These are phyloP conservation scores for Eruca vesicaria DNA, from an alignment of 441 rosid species.

Conservation along the genomic window DNA sequence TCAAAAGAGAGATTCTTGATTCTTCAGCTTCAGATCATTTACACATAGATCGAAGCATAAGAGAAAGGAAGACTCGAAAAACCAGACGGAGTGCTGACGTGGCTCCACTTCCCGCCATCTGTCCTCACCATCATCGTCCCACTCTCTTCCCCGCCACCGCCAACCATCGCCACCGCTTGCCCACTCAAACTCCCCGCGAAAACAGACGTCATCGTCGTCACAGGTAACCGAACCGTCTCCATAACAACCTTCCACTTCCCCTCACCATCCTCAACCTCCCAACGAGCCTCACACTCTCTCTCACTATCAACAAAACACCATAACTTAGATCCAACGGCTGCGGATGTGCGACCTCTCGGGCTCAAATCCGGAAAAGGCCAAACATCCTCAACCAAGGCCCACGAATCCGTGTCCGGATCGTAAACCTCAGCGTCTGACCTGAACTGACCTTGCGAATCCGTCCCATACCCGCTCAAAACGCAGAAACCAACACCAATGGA, in stretches of 20 bases:
- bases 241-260: slow-evolving; percentile 33
- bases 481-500: slow-evolving; percentile 42
- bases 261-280: slow-evolving; percentile 31
- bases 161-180: slow-evolving; percentile 33
- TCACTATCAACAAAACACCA: slow-evolving; percentile 29
- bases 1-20: neutral
- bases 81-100: slow-evolving; percentile 42
- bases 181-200: slow-evolving; percentile 38
- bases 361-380: slow-evolving; percentile 47
- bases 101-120: slow-evolving; percentile 44
- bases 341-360: slow-evolving; percentile 43
- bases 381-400: slow-evolving; percentile 36
- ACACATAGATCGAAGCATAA: slow-evolving; percentile 34
- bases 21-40: neutral
- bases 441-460: slow-evolving; percentile 56
- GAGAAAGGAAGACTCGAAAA: slow-evolving; percentile 58
- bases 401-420: slow-evolving; percentile 37
- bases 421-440: slow-evolving; percentile 48
- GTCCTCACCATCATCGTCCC: slow-evolving; percentile 40
- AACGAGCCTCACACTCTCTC: slow-evolving; percentile 36
- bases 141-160: slow-evolving; percentile 43
- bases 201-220: slow-evolving; percentile 32
- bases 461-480: slow-evolving; percentile 59
- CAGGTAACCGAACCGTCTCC: slow-evolving; percentile 41
- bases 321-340: neutral